Evolutionary conservation across 345 rosid genomes (phyloP).

Genomic region (Lenwebbia sp.): DNA sequence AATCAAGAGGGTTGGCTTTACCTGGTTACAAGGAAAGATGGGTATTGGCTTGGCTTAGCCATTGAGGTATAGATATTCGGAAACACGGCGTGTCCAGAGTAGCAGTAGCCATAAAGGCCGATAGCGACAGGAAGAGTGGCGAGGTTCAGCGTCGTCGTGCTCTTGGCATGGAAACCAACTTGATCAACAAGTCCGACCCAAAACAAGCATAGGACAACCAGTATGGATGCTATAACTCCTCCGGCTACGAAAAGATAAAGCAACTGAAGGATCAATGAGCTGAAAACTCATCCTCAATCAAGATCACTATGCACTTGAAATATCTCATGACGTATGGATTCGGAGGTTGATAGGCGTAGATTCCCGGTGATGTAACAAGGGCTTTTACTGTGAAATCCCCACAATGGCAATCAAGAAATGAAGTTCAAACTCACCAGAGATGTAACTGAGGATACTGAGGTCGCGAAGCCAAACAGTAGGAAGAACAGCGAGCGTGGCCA

Average conservation of each 20-base stretch:
- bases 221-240: constrained; percentile 81
- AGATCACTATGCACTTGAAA: background rate
- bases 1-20: constrained; percentile 5
- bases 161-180: constrained; percentile 59
- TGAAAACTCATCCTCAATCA: background rate
- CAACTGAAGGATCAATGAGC: background rate
- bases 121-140: constrained; percentile 84
- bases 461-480: constrained; percentile 95
- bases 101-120: constrained; percentile 91
- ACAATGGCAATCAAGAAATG: background rate
- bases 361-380: background rate
- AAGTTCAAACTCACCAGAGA: constrained; percentile 46
- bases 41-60: constrained; percentile 64
- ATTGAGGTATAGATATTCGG: constrained; percentile 93
- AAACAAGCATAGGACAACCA: constrained; percentile 75
- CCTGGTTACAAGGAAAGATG: constrained; percentile 69
- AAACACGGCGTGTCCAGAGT: constrained; percentile 96
- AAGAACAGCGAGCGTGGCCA: constrained; percentile 66
- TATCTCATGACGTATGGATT: background rate
- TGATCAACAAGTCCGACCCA: constrained; percentile 84
- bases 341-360: background rate
- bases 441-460: constrained; percentile 72
- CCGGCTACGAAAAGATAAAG: constrained; percentile 45
- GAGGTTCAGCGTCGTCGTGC: constrained; percentile 45
- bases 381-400: background rate